Conservation (phyloP, 2,329 filamentous ascomycete genomes). For the Arthroderma sp. region DNA sequence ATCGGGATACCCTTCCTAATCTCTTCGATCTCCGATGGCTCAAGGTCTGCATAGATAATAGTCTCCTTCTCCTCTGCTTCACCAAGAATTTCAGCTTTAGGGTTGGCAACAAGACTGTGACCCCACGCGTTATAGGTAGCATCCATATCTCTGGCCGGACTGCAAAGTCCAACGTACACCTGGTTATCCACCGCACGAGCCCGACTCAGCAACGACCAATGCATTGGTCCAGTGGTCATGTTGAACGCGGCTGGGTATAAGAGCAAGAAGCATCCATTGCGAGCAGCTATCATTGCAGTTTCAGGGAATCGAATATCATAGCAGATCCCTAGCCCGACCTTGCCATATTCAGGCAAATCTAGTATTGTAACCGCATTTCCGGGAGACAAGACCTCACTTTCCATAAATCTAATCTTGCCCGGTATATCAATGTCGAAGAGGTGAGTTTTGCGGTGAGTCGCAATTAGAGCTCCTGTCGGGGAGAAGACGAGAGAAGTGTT, state of each 20-base stretch:
- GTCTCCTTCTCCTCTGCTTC: slow-evolving; percentile 69
- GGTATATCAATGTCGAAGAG: slow-evolving; percentile 97
- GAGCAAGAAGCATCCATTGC: slow-evolving; percentile 74
- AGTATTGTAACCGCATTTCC: slow-evolving; percentile 77
- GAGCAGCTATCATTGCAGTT: slow-evolving; percentile 74
- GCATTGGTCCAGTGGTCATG: slow-evolving; percentile 76
- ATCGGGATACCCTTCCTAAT: slow-evolving; percentile 74
- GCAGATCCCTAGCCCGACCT: slow-evolving; percentile 81
- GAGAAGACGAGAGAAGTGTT: slow-evolving; percentile 82
- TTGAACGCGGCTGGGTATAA: slow-evolving; percentile 98
- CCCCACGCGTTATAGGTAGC: slow-evolving; percentile 83
- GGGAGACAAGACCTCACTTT: slow-evolving; percentile 76
- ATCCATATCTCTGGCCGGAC: slow-evolving; percentile 65
- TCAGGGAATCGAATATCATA: slow-evolving; percentile 97
- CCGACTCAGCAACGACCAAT: slow-evolving; percentile 75
- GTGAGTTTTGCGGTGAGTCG: slow-evolving; percentile 83
- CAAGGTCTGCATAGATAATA: slow-evolving; percentile 60
- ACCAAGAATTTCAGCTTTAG: slow-evolving; percentile 67
- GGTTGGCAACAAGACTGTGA: slow-evolving; percentile 78
- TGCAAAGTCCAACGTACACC: slow-evolving; percentile 84
- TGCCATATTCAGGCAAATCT: slow-evolving; percentile 77
- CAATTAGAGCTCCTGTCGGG: slow-evolving; percentile 66
- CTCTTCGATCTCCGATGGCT: slow-evolving; percentile 55
- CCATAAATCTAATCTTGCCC: slow-evolving; percentile 80
- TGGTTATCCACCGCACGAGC: slow-evolving; percentile 88